These are phyloP conservation scores for Kalaharituber pfeilii DNA, from an alignment of 2,329 filamentous ascomycete species.

Conservation along the genomic window DNA sequence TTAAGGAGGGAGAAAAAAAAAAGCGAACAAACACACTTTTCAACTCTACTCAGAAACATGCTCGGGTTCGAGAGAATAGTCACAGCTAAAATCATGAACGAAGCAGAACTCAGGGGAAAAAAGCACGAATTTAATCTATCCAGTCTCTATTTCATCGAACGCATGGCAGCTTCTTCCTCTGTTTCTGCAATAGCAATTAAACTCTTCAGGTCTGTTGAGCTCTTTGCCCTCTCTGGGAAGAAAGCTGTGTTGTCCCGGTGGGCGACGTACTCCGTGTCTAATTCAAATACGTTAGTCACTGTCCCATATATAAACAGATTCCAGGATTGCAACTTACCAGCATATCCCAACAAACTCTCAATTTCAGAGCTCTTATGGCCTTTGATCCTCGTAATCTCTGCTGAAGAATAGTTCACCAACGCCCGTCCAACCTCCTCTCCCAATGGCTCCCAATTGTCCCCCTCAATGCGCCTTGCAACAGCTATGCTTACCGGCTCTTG, in stretches of 20 bases:
- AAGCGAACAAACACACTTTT: too few species aligned
- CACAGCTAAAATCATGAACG: too few species aligned
- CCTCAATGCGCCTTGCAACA: conserved; percentile 47
- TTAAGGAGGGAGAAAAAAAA: too few species aligned
- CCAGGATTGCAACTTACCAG: conserved; percentile 29
- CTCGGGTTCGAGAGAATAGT: too few species aligned
- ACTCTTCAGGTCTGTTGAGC: not conserved
- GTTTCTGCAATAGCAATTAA: not conserved
- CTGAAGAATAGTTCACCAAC: conserved; percentile 79
- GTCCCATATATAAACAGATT: not conserved
- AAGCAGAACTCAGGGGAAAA: too few species aligned
- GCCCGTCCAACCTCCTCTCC: conserved; percentile 68
- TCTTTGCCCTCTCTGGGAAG: conserved; percentile 7
- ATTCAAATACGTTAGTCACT: not conserved
- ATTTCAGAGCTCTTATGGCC: conserved; percentile 74
- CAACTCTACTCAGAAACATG: too few species aligned
- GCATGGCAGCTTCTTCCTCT: not conserved
- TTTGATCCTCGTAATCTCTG: conserved; percentile 68
- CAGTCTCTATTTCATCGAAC: too few species aligned
- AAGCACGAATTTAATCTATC: too few species aligned
- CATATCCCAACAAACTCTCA: conserved; percentile 62
- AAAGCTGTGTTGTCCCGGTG: conserved; percentile 31
- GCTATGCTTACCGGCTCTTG: conserved; percentile 81
- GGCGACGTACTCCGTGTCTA: conserved; percentile 75
- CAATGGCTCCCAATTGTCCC: conserved; percentile 29